Base-by-base conservation (phyloP, 768 basidiomycete genomes). In the Boletus edulis region DNA sequence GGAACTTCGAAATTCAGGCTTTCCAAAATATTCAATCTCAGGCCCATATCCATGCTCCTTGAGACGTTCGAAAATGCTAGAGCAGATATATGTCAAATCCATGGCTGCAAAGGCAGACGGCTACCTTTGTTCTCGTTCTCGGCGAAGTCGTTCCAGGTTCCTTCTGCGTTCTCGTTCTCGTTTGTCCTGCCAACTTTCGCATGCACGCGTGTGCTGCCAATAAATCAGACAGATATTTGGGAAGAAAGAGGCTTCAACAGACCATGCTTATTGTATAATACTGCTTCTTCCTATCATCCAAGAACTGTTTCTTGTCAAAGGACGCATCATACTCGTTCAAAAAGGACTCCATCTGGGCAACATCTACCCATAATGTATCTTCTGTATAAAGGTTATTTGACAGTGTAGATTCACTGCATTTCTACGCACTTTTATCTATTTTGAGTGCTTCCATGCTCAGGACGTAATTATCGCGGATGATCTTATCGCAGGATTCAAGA, bases 51-150 rank as follows among this genome's bases (percentile, higher is more conserved):
- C 60, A 6, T 39, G 52, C 10, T 54, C 34, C 1, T 15, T 4
- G 15, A 63, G 57, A 32, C 44, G 57, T 8, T 37, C 11, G 10
- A 62, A 41, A n/a, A 62, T 63, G 6, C 62, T 63, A 42, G 31
- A 37, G 5, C 34, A 29, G 9, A 20, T 5, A 0, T 13, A 35
- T 35, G 13, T 35, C 34, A 35, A 35, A 35, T 35, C 14, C 13
- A 6, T 35, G 34, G 34, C 34, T 14, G 34, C 34, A 14, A 35
- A 13, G 1, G 13, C 4, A 42, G 46, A 12, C 12, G 18, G 37
- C 14, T 6, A 61, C 59, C 56, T 56, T 27, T 3, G 5, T 3
- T 12, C 5, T 13, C 55, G 56, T 1, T 49, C 38, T 12, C 11
- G 4, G 24, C 15, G 49, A 22, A 17, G 18, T 10, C 8, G 4